A percentile compares a stretch with the other conserved stretches of the same genome.
Evolutionary conservation across 78 protist species (phyloP).

Genomic region (Dictyostelium purpureum): DNA sequence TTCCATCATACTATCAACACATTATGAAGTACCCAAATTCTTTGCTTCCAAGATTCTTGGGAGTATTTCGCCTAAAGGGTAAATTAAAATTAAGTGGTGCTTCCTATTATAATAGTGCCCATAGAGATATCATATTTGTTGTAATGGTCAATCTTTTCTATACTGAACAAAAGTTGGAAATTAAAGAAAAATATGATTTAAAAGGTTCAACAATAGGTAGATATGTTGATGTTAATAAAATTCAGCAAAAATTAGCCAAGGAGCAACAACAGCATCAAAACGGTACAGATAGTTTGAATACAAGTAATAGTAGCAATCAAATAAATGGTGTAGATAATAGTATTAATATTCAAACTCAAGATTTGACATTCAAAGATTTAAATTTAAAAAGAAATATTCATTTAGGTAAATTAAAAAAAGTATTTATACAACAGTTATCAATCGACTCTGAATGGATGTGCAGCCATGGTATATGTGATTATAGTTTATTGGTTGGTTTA

Average conservation of each 20-base stretch:
- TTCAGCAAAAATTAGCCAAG: background rate
- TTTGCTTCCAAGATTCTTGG: slow-evolving; percentile 61
- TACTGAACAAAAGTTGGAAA: background rate
- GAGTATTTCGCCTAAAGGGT: slow-evolving; percentile 67
- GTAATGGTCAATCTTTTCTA: slow-evolving; percentile 81
- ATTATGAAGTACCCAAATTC: slow-evolving; percentile 21
- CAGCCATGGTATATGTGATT: slow-evolving; percentile 72
- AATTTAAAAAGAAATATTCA: slow-evolving; percentile 62
- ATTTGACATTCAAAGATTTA: slow-evolving; percentile 69
- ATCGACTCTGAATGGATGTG: slow-evolving; percentile 68
- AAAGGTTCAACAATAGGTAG: slow-evolving; percentile 77
- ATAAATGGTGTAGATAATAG: background rate
- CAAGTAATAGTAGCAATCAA: too few relatives aligned
- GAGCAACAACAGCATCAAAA: background rate
- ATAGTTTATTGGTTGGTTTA: slow-evolving; percentile 65
- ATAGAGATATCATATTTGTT: slow-evolving; percentile 58
- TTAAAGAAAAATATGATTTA: slow-evolving; percentile 71
- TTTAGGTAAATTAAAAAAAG: slow-evolving; percentile 33
- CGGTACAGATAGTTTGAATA: too few relatives aligned
- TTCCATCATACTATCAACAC: slow-evolving; percentile 63
- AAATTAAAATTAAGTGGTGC: slow-evolving; percentile 2
- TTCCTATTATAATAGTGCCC: background rate
- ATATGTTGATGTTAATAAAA: slow-evolving; percentile 40
- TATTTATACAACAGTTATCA: slow-evolving; percentile 33
- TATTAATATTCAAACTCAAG: background rate